These are phyloP conservation scores for Thymus mandschuricus DNA, from an alignment of 257 asterid species.

Conservation along the genomic window DNA sequence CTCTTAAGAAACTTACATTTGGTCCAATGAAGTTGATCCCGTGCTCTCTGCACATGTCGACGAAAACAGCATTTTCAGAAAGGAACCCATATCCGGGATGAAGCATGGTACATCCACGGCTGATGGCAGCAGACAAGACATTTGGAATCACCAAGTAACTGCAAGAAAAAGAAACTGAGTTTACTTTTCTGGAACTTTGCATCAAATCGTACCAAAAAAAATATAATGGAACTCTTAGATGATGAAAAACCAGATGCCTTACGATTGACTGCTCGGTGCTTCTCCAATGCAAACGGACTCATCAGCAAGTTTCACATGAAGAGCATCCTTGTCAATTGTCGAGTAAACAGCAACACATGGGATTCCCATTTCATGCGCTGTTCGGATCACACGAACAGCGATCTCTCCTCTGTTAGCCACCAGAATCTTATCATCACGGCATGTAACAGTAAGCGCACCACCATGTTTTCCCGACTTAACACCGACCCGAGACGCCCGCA, in stretches of 20 bases:
- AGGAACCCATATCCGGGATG: constrained; percentile 99
- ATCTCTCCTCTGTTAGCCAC: constrained; percentile 99
- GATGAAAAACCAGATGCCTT: constrained; percentile 40
- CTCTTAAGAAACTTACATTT: constrained; percentile 51
- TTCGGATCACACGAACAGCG: constrained; percentile 95
- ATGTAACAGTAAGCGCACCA: constrained; percentile 68
- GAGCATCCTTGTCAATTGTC: constrained; percentile 94
- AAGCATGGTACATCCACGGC: constrained; percentile 93
- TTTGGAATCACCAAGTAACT: constrained; percentile 86
- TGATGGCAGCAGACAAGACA: constrained; percentile 92
- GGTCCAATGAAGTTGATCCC: constrained; percentile 97
- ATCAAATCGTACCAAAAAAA: background rate
- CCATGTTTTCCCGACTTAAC: constrained; percentile 58
- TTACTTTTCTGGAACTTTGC: background rate
- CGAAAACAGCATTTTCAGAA: constrained; percentile 94
- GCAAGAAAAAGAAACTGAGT: constrained; percentile 20
- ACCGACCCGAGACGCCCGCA: constrained; percentile 49
- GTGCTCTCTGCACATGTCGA: constrained; percentile 92
- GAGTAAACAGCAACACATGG: constrained; percentile 99
- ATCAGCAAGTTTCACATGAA: constrained; percentile 97
- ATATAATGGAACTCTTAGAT: background rate
- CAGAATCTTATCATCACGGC: constrained; percentile 75
- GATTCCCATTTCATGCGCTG: constrained; percentile 99
- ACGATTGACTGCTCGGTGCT: constrained; percentile 99
- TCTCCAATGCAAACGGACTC: constrained; percentile 99